Base-by-base conservation (phyloP, 768 basidiomycete species). In the Trichaptum fuscoviolaceum region DNA sequence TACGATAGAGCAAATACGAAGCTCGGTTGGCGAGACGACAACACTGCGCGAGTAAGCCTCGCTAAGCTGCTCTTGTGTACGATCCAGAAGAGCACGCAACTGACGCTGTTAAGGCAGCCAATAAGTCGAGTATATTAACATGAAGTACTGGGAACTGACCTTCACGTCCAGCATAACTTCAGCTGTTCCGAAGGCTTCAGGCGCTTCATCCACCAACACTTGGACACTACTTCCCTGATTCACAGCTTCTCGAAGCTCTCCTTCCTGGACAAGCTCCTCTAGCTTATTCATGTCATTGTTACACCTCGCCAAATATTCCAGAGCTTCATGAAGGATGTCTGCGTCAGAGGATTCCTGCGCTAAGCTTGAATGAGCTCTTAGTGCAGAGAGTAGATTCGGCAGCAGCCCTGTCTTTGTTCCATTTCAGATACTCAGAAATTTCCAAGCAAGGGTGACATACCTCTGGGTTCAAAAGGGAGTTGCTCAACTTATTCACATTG, bases 1-100 rank as follows among this genome's bases (percentile, higher is more conserved):
- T n/a, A 90, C 81, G 27, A 80, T 79, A 15, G 83, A 76, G 64
- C 77, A 79, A 63, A 92, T 80, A 30, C 77, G 74, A 30, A 92
- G 70, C 67, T 82, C 80, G 18, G 79, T 79, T 3, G 83, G 76
- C 26, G 82, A 81, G 30, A 90, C 73, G 1, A 80, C 71, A 26
- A 93, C 74, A 71, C 88, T 82, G 70, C 86, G 82, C 24, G 83
- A 75, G 71, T 86, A 92, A 2, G 88, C 88, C 61, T 91, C 86
- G 69, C 81, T 84, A 25, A 94, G 79, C 70, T 91, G 87, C 67
- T 93, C 92, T 72, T 91, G 87, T 7, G 85, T 75, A 42, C 84
- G 84, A 65, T 88, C 85, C 71, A 81, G 81, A 26, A 82, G 74
- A 9, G 84, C 81, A 67, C 81, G 82, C 66, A 86, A 82, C 69